phyloP scores from a whole-genome alignment of 495 filamentous ascomycete genomes.

The Astrothelium macrocarpum region DNA sequence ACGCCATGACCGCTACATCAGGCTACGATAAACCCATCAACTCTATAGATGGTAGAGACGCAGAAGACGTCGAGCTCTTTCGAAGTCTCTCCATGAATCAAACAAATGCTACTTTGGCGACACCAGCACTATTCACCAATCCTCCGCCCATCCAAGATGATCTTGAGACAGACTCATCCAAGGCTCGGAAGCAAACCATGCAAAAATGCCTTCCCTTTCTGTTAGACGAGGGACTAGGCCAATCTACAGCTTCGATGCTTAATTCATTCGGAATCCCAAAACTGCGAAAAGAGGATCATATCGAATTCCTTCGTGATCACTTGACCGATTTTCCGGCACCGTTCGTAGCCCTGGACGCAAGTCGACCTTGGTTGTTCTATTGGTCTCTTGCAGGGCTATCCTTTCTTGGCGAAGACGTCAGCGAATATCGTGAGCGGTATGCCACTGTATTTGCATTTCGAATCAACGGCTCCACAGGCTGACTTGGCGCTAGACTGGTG shows the following conservation, averaged over 20 bases:
- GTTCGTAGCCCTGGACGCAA: conserved; percentile 67
- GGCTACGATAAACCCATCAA: neutral
- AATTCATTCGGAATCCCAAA: conserved; percentile 64
- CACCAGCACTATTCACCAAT: neutral
- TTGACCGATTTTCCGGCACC: conserved; percentile 54
- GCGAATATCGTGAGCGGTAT: conserved; percentile 54
- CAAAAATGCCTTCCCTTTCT: conserved; percentile 62
- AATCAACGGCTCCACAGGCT: neutral
- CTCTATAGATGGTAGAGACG: neutral
- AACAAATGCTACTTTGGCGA: neutral
- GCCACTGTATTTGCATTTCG: conserved; percentile 13
- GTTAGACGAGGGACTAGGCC: conserved; percentile 30
- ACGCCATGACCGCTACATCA: neutral
- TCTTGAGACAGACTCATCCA: conserved; percentile 57
- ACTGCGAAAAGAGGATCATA: conserved; percentile 60
- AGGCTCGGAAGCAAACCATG: conserved; percentile 56
- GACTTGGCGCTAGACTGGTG: conserved; percentile 41
- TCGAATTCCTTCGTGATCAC: conserved; percentile 60
- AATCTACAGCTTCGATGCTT: conserved; percentile 39
- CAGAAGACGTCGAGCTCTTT: neutral
- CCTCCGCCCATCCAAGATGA: conserved; percentile 45
- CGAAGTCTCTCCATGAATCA: neutral
- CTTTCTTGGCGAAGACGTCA: conserved; percentile 67
- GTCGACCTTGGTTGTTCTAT: conserved; percentile 86
- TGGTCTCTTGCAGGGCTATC: conserved; percentile 71